Conservation (phyloP, 164 flowering plant genomes). For the Annona squamosa region DNA sequence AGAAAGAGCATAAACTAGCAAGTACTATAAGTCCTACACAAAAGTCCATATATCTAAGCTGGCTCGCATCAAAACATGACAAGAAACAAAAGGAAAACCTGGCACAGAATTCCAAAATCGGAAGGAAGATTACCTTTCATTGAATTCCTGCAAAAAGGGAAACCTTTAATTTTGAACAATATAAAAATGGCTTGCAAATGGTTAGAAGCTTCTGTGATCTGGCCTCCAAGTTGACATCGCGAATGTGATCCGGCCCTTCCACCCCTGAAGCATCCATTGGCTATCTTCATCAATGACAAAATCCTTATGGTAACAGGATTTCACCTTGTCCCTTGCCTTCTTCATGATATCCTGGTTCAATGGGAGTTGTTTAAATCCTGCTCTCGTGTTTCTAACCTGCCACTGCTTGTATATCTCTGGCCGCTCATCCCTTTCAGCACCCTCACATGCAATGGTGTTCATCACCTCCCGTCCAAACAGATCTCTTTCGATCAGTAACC, state of each 20-base stretch:
- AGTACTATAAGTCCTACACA: too few relatives aligned
- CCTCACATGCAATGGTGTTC: conserved; percentile 78
- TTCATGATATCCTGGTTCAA: conserved; percentile 36
- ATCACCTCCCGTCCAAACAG: conserved; percentile 58
- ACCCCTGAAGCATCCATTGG: conserved; percentile 73
- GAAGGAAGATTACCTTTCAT: background rate
- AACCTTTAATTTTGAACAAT: background rate
- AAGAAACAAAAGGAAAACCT: background rate
- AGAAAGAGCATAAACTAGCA: too few relatives aligned
- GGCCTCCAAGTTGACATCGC: conserved; percentile 57
- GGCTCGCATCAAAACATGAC: background rate
- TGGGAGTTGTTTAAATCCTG: conserved; percentile 62
- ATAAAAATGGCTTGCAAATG: background rate
- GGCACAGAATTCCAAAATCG: background rate
- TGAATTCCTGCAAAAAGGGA: background rate
- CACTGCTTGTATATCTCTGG: conserved; percentile 91
- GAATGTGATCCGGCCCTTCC: conserved; percentile 66
- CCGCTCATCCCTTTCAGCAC: conserved; percentile 75
- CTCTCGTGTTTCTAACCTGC: conserved; percentile 54
- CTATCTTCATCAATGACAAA: conserved; percentile 63
- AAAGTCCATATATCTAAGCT: background rate
- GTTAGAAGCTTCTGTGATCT: background rate
- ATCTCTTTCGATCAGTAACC: conserved; percentile 58
- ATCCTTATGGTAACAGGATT: conserved; percentile 53
- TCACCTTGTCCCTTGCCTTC: conserved; percentile 34